Evolutionary conservation across 352 stramenopile genomes (phyloP), one percentile per base, ranked within the genome.

Genomic region (Pythium aphanidermatum): DNA sequence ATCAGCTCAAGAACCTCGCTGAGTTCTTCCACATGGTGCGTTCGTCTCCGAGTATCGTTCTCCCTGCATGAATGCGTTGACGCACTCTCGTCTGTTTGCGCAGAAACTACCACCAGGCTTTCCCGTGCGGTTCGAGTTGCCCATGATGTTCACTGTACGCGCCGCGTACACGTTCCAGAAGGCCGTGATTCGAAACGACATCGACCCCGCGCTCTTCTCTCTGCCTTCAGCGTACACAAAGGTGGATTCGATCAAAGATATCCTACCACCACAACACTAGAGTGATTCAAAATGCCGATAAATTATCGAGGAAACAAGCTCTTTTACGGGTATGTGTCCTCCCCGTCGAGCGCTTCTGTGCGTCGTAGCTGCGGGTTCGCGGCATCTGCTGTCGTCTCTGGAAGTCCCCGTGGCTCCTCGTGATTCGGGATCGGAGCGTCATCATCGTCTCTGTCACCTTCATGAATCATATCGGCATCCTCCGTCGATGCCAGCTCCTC

Each of bases 81-180:
- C n/a, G n/a, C n/a, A n/a, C n/a, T n/a, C 12, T 46, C 34, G 13
- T 37, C 10, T 52, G 10, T 23, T 28, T 46, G 30, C 20, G 28
- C 35, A 90, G 78, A 89, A 74, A 77, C 63, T 92, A n/a, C 79
- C 79, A 4, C 68, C 76, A 13, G 79, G 79, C 0, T 92, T 89
- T 47, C 79, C 79, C 13, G 74, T 88, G 27, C 80, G 81, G 41
- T 92, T 92, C 51, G 76, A 92, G 34, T 43, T 92, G 32, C 79
- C 79, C 7, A 88, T 89, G 71, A 78, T 87, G 63, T 84, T 89
- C 42, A 92, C 76, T 2, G 66, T 92, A 9, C 74, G 73, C 28
- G 70, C 75, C n/a, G 78, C 76, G 13, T 92, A 89, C 60, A 89
- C 76, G 36, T 92, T 92, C 52, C 72, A 86, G 42, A 86, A 75